Percentiles rank a stretch among this genome's conserved stretches.
Conservation (phyloP, 2,329 filamentous ascomycete genomes). For the Hymenotorrendiella dingleyae region DNA sequence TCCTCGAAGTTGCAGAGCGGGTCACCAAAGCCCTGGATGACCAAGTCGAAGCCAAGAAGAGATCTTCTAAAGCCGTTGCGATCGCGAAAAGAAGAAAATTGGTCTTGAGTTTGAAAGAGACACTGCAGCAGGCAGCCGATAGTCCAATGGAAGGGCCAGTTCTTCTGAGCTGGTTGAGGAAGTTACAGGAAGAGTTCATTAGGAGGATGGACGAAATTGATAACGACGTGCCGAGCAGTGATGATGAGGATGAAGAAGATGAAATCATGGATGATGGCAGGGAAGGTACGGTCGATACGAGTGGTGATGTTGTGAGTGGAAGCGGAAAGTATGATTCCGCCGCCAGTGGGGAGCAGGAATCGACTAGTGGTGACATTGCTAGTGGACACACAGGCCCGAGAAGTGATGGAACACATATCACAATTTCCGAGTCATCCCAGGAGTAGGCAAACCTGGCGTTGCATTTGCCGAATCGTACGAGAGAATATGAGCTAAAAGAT, state of each 20-base stretch:
- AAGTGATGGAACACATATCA: too few species aligned
- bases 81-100: slow-evolving; percentile 63
- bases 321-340: too few species aligned
- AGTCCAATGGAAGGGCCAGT: slow-evolving; percentile 60
- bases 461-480: too few species aligned
- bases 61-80: slow-evolving; percentile 51
- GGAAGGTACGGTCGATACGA: not conserved
- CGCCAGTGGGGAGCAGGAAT: too few species aligned
- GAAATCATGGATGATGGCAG: not conserved
- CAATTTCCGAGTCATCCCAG: too few species aligned
- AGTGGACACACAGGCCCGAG: too few species aligned
- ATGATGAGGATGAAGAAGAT: slow-evolving; percentile 7
- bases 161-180: slow-evolving; percentile 57
- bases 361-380: too few species aligned
- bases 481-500: too few species aligned
- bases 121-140: slow-evolving; percentile 60
- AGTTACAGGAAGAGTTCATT: slow-evolving; percentile 71
- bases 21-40: slow-evolving; percentile 58
- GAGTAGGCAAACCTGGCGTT: too few species aligned
- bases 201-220: slow-evolving; percentile 61
- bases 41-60: slow-evolving; percentile 51
- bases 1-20: slow-evolving; percentile 62
- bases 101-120: slow-evolving; percentile 66
- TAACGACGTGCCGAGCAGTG: slow-evolving; percentile 17
- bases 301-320: not conserved